Conservation (phyloP, 352 stramenopile genomes). For the Globisporangium heterothallicum region DNA sequence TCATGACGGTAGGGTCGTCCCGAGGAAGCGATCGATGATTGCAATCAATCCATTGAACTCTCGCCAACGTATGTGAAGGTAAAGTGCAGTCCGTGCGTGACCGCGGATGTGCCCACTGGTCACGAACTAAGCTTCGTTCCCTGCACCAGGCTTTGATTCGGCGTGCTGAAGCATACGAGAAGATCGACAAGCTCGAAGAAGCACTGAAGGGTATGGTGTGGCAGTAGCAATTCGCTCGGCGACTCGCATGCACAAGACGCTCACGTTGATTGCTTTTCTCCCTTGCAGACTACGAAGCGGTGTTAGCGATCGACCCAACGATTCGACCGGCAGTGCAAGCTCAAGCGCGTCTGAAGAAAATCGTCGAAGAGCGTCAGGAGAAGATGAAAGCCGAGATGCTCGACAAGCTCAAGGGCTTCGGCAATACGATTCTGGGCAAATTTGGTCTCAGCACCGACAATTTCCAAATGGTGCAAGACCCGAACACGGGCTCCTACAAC, state of each 20-base stretch:
- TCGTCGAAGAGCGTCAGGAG: slow-evolving; percentile 93
- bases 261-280: background rate
- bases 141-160: slow-evolving; percentile 75
- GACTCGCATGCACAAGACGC: too few relatives aligned
- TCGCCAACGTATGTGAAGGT: slow-evolving; percentile 97
- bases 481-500: slow-evolving; percentile 95
- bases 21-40: slow-evolving; percentile 93
- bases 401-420: slow-evolving; percentile 97
- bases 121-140: too few relatives aligned
- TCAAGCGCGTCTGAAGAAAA: slow-evolving; percentile 79
- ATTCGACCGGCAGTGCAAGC: slow-evolving; percentile 44
- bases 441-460: slow-evolving; percentile 99
- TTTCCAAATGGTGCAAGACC: slow-evolving; percentile 98
- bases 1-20: slow-evolving; percentile 27
- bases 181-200: slow-evolving; percentile 91
- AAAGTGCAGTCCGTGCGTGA: too few relatives aligned
- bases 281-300: slow-evolving; percentile 70
- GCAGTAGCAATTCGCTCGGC: too few relatives aligned
- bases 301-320: slow-evolving; percentile 91
- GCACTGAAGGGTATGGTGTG: slow-evolving; percentile 77
- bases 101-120: too few relatives aligned
- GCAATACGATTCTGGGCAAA: slow-evolving; percentile 97
- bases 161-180: slow-evolving; percentile 89
- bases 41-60: slow-evolving; percentile 89
- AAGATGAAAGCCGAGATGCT: slow-evolving; percentile 99